Evolutionary conservation across 1,284 basidiomycete genomes (phyloP).

Genomic region (Peniophora sp.): DNA sequence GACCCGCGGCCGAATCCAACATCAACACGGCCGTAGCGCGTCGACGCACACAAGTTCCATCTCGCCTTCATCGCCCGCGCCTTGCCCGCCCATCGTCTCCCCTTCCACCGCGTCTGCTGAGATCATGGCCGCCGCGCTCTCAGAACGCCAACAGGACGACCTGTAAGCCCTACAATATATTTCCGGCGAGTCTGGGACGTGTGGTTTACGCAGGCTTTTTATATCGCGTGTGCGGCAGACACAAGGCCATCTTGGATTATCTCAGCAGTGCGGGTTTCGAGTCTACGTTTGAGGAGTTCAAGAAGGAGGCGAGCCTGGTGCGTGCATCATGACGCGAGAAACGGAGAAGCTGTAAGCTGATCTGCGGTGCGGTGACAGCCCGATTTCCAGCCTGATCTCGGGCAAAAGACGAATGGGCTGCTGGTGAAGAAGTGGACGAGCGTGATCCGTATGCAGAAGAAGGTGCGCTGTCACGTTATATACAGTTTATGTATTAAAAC

Average conservation of each 20-base stretch:
- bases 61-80: too few relatives aligned
- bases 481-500: background rate
- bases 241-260: slow-evolving; percentile 80
- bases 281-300: slow-evolving; percentile 56
- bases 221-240: slow-evolving; percentile 32
- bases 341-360: background rate
- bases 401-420: slow-evolving; percentile 56
- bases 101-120: too few relatives aligned
- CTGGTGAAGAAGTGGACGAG: slow-evolving; percentile 82
- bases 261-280: slow-evolving; percentile 54
- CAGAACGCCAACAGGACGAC: slow-evolving; percentile 70
- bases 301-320: slow-evolving; percentile 35
- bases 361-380: slow-evolving; percentile 15
- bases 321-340: background rate
- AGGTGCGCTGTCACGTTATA: slow-evolving; percentile 34
- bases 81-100: too few relatives aligned
- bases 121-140: slow-evolving; percentile 28
- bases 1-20: too few relatives aligned
- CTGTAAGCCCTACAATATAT: slow-evolving; percentile 38
- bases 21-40: too few relatives aligned
- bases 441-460: slow-evolving; percentile 75
- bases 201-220: background rate
- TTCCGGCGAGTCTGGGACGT: slow-evolving; percentile 1
- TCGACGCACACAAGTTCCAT: too few relatives aligned
- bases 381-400: slow-evolving; percentile 54